Conservation (phyloP, 495 filamentous ascomycete genomes). For the Penicillium cataractarum region DNA sequence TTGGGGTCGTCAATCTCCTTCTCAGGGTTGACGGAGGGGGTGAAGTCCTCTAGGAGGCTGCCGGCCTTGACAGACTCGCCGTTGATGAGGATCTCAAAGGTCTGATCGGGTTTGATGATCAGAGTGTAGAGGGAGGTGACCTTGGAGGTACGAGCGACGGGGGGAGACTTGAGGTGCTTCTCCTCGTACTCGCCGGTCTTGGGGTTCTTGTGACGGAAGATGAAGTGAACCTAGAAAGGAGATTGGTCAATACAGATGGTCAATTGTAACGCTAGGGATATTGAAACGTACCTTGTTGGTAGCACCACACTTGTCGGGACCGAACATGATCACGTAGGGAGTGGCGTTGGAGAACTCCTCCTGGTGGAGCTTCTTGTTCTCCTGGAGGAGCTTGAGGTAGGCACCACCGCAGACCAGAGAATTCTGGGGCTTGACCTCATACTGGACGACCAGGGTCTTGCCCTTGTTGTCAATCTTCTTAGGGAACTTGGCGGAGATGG, state of each 20-base stretch:
- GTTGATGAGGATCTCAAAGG: slow-evolving; percentile 87
- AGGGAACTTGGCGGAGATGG: slow-evolving; percentile 98
- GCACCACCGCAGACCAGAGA: slow-evolving; percentile 98
- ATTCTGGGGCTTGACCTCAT: slow-evolving; percentile 99
- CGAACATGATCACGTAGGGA: slow-evolving; percentile 99
- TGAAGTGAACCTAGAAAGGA: slow-evolving; percentile 83
- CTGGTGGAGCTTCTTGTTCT: slow-evolving; percentile 94
- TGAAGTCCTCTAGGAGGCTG: slow-evolving; percentile 93
- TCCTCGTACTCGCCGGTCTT: slow-evolving; percentile 99
- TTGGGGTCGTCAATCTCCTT: slow-evolving; percentile 97
- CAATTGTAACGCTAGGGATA: background rate
- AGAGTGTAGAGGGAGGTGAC: slow-evolving; percentile 92
- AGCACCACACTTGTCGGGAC: slow-evolving; percentile 98
- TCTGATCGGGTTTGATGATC: slow-evolving; percentile 94
- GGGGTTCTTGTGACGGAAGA: slow-evolving; percentile 99
- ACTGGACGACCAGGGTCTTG: slow-evolving; percentile 96
- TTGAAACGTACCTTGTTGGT: slow-evolving; percentile 82
- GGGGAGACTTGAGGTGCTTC: slow-evolving; percentile 91
- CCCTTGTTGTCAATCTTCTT: slow-evolving; percentile 97
- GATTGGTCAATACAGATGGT: slow-evolving; percentile 3
- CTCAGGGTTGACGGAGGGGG: slow-evolving; percentile 87
- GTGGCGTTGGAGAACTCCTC: slow-evolving; percentile 98
- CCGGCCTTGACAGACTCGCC: slow-evolving; percentile 84
- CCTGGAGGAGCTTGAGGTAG: slow-evolving; percentile 98
- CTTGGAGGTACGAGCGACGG: slow-evolving; percentile 86